Evolutionary conservation across 345 rosid species (phyloP), one percentile per base, ranked within the genome.

Genomic region (Acer campestre): DNA sequence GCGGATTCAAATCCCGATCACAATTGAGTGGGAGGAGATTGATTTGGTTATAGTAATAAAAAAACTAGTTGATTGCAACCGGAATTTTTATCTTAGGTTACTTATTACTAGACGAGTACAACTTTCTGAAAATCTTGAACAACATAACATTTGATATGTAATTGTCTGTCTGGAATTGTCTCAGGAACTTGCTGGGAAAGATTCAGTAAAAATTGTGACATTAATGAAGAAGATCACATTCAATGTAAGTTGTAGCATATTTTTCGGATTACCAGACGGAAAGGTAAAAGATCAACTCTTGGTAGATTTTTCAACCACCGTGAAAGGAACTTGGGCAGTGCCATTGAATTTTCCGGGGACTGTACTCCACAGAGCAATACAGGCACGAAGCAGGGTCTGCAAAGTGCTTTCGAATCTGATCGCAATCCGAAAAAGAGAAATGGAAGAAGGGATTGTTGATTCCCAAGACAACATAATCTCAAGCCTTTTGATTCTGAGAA

Each of bases 171-270:
- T 67, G 7, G 42, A 67, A 77, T 5, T 49, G 22, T 13, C 18
- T 11, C 78, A 75, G 78, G 78, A 69, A 38, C 49, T 80, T 4
- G 55, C 56, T 29, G 76, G 64, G 1, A 70, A 68, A 35, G 75
- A 80, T 8, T 55, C 77, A 1, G 49, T 74, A n/a, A 18, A 74
- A 70, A 67, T 74, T 0, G 79, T 70, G n/a, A 23, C 72, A 18
- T 17, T 77, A 20, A 80, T 80, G 83, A 83, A 83, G 79, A 77
- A 74, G 49, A 80, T 80, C 6, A 71, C 81, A n/a, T 79, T 79
- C 46, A 72, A 67, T 20, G 58, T 73, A 0, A 71, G 73, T 8
- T 73, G 80, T 44, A 79, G 73, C 27, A 31, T 75, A 66, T 40
- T 72, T 64, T 82, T 79, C 2, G 82, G 82, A 62, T 61, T 79